Evolutionary conservation across 805 yeast genomes (phyloP), one percentile per base, ranked within the genome.

Genomic region (Starmerella bacillaris): DNA sequence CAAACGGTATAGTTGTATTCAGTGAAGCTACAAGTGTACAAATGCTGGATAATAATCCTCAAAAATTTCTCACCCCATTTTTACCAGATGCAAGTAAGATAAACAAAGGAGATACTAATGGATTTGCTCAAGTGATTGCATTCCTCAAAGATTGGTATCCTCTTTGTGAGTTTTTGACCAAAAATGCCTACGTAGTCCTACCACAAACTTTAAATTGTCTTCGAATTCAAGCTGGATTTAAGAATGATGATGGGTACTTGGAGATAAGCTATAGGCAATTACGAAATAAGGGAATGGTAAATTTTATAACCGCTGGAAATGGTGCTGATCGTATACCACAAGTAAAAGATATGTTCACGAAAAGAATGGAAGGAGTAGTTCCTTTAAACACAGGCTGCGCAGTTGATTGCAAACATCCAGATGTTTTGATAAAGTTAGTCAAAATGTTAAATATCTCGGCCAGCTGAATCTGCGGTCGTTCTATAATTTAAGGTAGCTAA

Each of bases 201-300:
- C 48, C 55, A 4, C 55, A 48, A 19, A 39, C 48, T 18, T 45
- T 48, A 24, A 37, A 37, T 22, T 11, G 18, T 17, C 2, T 42
- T 11, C 33, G 46, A 12, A 22, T 42, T 8, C 40, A 35, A 20
- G n/a, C 27, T 2, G 46, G 42, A 5, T 27, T 19, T 7, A 37
- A 34, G 17, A 30, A 38, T 4, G 43, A 37, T 5, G 24, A 34
- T 7, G 39, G 45, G 16, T 38, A 35, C 28, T 33, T 51, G 16
- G 40, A 42, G 27, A 33, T 49, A 4, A 34, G 38, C 14, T 39
- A 44, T n/a, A 42, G 47, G 12, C 24, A 38, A n/a, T 40, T 37
- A 37, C 38, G 46, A 2, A 35, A 34, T 9, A 18, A 28, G 21
- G 33, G 28, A 5, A 28, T 36, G 8, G 46, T 40, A 21, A 22